Conservation (phyloP, 306 rosid genomes). For the Fragaria vesca region DNA sequence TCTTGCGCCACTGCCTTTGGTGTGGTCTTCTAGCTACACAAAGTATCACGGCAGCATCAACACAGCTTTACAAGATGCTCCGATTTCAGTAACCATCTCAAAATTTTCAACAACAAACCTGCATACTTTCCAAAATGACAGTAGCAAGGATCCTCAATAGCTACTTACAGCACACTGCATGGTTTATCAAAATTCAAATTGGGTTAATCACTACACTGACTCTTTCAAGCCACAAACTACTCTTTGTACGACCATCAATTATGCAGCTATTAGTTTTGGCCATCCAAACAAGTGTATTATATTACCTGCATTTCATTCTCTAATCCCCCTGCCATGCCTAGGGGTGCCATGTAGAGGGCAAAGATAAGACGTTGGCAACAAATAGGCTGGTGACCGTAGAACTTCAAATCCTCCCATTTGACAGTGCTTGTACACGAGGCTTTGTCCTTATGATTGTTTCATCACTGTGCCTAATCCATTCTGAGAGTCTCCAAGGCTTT, state of each 20-base stretch:
- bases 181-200: neutral
- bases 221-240: neutral
- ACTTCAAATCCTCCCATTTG: slow-evolving; percentile 38
- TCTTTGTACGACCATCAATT: neutral
- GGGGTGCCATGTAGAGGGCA: slow-evolving; percentile 39
- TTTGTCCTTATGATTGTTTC: slow-evolving; percentile 79
- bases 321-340: slow-evolving; percentile 31
- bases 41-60: slow-evolving; percentile 36
- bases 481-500: slow-evolving; percentile 99
- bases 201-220: neutral
- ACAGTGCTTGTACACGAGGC: slow-evolving; percentile 75
- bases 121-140: slow-evolving; percentile 32
- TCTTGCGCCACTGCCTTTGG: slow-evolving; percentile 22
- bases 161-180: slow-evolving; percentile 36
- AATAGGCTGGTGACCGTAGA: slow-evolving; percentile 36
- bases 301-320: slow-evolving; percentile 43
- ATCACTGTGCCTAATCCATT: slow-evolving; percentile 87
- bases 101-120: slow-evolving; percentile 33
- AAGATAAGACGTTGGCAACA: slow-evolving; percentile 37
- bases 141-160: slow-evolving; percentile 30
- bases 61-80: slow-evolving; percentile 56
- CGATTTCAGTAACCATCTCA: slow-evolving; percentile 29
- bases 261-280: neutral
- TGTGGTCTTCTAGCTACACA: slow-evolving; percentile 27
- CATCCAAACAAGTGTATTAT: neutral